Evolutionary conservation across 192 early-diverging fungal genomes (phyloP).

Genomic region (Rhizoclosmatium sp.): DNA sequence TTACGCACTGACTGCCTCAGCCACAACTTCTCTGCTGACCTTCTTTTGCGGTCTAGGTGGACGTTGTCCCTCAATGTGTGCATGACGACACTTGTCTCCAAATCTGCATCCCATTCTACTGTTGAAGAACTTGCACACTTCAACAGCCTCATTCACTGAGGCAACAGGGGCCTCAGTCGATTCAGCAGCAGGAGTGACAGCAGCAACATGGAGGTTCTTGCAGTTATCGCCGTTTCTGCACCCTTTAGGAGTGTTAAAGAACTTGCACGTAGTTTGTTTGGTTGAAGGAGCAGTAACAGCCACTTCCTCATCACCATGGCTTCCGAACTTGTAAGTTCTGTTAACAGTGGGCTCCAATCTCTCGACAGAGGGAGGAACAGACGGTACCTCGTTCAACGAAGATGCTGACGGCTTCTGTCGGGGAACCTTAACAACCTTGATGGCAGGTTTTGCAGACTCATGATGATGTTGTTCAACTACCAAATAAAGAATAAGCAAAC

Average conservation of each 20-base stretch:
- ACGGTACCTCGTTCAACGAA: no score
- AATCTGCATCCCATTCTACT: slow-evolving; percentile 11
- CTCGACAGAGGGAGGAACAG: slow-evolving; percentile 4
- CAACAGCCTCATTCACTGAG: not conserved
- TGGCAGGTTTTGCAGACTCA: not conserved
- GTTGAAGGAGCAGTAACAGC: not conserved
- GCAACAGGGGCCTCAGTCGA: not conserved
- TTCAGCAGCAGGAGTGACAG: not conserved
- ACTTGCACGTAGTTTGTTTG: slow-evolving; percentile 8
- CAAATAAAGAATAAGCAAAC: no score
- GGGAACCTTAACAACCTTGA: not conserved
- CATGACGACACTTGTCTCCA: slow-evolving; percentile 21
- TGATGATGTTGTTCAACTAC: not conserved
- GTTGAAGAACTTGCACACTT: slow-evolving; percentile 27
- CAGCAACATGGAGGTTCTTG: slow-evolving; percentile 4
- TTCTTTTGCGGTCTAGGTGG: not conserved
- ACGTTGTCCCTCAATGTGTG: slow-evolving; percentile 12
- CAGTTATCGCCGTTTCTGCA: slow-evolving; percentile 19
- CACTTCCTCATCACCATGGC: slow-evolving; percentile 1
- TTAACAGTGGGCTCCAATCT: not conserved
- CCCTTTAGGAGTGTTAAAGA: slow-evolving; percentile 5
- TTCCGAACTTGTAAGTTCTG: not conserved
- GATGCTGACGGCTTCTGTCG: not conserved
- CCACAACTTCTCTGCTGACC: not conserved
- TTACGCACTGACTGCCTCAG: not conserved